These are phyloP conservation scores for Stramenopiles sp. DNA, from an alignment of 352 stramenopile genomes.

Conservation along the genomic window DNA sequence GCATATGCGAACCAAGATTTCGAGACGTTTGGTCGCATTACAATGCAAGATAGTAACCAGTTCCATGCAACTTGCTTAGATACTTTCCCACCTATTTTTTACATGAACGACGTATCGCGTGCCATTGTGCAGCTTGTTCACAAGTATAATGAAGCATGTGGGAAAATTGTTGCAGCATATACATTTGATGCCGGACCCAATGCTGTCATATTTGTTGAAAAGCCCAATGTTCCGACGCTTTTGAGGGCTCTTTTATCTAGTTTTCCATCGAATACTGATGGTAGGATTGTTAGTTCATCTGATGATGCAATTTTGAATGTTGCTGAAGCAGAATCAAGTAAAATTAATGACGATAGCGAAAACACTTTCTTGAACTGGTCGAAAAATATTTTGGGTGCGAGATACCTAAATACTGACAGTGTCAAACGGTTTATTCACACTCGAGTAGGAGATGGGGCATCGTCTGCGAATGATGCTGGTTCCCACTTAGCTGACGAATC, in stretches of 20 bases:
- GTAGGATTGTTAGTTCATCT: too few species aligned
- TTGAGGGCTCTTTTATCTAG: conserved; percentile 35
- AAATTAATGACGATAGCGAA: too few species aligned
- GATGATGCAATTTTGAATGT: too few species aligned
- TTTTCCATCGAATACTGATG: too few species aligned
- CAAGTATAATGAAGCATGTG: conserved; percentile 65
- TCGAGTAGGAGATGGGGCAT: too few species aligned
- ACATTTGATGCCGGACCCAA: conserved; percentile 98
- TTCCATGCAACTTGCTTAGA: conserved; percentile 94
- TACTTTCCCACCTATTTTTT: conserved; percentile 93
- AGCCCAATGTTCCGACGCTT: conserved; percentile 40
- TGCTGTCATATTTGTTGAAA: conserved; percentile 71
- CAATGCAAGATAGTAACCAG: conserved; percentile 93
- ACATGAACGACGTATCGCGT: conserved; percentile 82
- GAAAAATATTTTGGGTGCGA: too few species aligned
- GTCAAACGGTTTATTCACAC: too few species aligned
- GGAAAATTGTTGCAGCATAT: conserved; percentile 66
- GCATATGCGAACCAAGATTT: conserved; percentile 78
- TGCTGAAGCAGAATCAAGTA: too few species aligned
- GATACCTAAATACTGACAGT: too few species aligned
- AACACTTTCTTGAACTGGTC: too few species aligned
- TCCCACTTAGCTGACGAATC: too few species aligned
- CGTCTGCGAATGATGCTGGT: too few species aligned
- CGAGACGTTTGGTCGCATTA: conserved; percentile 75
- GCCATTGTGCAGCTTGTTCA: conserved; percentile 64